These are phyloP conservation scores for Ustilago vetiveriae DNA, from an alignment of 1,284 basidiomycete species.

Conservation along the genomic window DNA sequence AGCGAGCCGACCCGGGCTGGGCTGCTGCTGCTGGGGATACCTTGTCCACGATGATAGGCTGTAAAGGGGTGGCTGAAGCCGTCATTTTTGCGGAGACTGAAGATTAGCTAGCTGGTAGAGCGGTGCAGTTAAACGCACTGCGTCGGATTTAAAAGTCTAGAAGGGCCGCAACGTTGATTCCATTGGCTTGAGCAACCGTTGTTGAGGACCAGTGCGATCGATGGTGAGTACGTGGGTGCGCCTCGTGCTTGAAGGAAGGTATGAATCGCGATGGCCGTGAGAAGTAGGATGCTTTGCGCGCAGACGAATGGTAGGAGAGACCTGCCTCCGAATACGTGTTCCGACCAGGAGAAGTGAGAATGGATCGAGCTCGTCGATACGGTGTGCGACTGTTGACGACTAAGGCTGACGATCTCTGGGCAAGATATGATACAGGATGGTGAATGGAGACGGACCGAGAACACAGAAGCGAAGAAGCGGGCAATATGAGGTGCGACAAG, in stretches of 20 bases:
- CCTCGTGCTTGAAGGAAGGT: no score
- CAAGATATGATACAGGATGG: no score
- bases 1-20: slow-evolving; percentile 9
- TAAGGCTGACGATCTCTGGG: no score
- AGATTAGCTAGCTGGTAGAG: neutral
- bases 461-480: no score
- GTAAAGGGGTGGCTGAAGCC: slow-evolving; percentile 15
- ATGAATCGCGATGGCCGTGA: neutral
- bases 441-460: no score
- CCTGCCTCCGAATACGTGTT: no score
- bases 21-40: neutral
- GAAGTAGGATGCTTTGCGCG: no score
- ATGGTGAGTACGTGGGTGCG: neutral
- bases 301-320: no score
- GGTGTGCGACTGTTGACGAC: no score
- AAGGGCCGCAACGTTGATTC: neutral
- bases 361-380: no score
- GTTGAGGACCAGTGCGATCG: slow-evolving; percentile 1
- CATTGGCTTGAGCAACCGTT: slow-evolving; percentile 9
- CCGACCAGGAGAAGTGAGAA: no score
- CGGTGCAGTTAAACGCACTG: slow-evolving; percentile 3
- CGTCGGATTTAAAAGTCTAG: neutral
- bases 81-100: slow-evolving; percentile 4
- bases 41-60: slow-evolving; percentile 29
- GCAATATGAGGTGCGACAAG: neutral